Evolutionary conservation across 2,329 filamentous ascomycete genomes (phyloP).

Genomic region (Tolypocladium sp.): DNA sequence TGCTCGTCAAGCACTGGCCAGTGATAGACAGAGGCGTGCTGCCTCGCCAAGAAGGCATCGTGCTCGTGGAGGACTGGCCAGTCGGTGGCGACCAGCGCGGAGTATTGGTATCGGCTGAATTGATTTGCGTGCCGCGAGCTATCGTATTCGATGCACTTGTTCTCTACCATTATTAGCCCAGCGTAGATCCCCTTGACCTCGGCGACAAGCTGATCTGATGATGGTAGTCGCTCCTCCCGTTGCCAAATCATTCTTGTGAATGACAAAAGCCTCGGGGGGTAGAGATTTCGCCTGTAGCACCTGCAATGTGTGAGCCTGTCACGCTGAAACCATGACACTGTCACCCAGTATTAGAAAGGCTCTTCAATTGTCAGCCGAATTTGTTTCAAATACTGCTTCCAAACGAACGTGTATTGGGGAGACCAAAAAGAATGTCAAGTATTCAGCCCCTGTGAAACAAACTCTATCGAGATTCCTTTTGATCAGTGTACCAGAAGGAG

Average conservation of each 20-base stretch:
- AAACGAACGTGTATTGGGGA: neutral
- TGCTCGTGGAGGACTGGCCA: constrained; percentile 50
- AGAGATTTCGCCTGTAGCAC: neutral
- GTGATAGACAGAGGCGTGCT: no score
- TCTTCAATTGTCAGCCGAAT: neutral
- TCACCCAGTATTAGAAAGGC: no score
- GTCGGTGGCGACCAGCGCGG: constrained; percentile 73
- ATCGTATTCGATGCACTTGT: constrained; percentile 78
- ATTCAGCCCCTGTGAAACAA: neutral
- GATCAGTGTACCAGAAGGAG: neutral
- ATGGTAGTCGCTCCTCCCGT: constrained; percentile 58
- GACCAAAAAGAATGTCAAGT: neutral
- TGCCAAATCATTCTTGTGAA: constrained; percentile 19
- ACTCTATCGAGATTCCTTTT: neutral
- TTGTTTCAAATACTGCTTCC: neutral
- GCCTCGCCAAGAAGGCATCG: no score
- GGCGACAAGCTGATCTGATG: constrained; percentile 66
- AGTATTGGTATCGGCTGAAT: constrained; percentile 62
- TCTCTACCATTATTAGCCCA: constrained; percentile 76
- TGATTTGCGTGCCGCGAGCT: constrained; percentile 39
- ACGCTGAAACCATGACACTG: neutral
- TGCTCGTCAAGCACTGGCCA: constrained; percentile 54
- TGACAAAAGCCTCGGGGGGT: no score
- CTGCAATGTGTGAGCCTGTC: neutral
- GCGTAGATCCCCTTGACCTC: constrained; percentile 81